Percentiles rank a stretch among this genome's conserved stretches.
These are phyloP conservation scores for Fusarium praegraminearum DNA, from an alignment of 2,329 filamentous ascomycete species.

Conservation along the genomic window DNA sequence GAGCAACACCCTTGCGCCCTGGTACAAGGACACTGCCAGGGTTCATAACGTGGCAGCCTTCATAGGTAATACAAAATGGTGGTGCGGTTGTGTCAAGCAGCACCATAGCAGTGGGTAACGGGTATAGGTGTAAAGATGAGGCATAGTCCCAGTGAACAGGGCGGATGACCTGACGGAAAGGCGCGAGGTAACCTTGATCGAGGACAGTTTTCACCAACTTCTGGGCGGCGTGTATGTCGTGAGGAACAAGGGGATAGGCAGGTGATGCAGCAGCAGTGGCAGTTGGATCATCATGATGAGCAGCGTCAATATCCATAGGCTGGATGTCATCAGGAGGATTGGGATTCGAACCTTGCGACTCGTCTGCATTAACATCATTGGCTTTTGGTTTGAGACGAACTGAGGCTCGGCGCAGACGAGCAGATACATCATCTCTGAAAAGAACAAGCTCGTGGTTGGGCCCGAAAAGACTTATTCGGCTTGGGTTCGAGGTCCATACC, in stretches of 20 bases:
- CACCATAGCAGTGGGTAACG: constrained; percentile 85
- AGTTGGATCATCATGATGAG: constrained; percentile 37
- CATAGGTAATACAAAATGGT: constrained; percentile 89
- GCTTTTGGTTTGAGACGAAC: constrained; percentile 72
- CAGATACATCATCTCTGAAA: constrained; percentile 87
- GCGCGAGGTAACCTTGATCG: constrained; percentile 89
- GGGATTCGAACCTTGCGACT: constrained; percentile 33
- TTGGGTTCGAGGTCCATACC: constrained; percentile 90
- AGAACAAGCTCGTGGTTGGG: constrained; percentile 88
- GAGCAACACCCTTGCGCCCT: constrained; percentile 74
- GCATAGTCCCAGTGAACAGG: constrained; percentile 93
- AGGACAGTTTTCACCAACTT: constrained; percentile 91
- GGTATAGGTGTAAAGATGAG: constrained; percentile 82
- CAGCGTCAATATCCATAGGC: constrained; percentile 58
- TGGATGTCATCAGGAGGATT: constrained; percentile 30
- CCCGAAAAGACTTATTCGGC: constrained; percentile 85
- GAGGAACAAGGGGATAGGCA: constrained; percentile 57
- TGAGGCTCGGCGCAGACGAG: constrained; percentile 80
- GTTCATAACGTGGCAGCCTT: constrained; percentile 96
- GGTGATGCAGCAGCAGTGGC: constrained; percentile 42
- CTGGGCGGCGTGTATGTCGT: constrained; percentile 71
- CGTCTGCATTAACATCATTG: constrained; percentile 52
- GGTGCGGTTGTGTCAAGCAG: constrained; percentile 85
- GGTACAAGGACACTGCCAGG: constrained; percentile 81
- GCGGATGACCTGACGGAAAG: constrained; percentile 82